These are phyloP conservation scores for Serpula lacrymans DNA, from an alignment of 768 basidiomycete species.

Conservation along the genomic window DNA sequence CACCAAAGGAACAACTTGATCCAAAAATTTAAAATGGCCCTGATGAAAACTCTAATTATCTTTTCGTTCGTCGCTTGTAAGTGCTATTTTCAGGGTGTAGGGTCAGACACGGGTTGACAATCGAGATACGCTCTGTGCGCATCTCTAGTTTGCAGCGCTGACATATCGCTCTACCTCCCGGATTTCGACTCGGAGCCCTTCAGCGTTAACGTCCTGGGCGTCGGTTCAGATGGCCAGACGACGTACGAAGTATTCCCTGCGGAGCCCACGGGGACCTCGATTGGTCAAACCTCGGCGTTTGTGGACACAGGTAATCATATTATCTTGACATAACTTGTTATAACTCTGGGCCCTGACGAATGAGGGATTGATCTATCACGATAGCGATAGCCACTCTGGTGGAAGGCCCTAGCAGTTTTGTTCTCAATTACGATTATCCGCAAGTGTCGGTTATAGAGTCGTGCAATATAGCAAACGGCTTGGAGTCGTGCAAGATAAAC, in stretches of 20 bases:
- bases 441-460: conserved; percentile 6
- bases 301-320: conserved; percentile 35
- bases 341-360: too few species aligned
- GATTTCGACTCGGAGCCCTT: conserved; percentile 43
- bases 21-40: too few species aligned
- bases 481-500: conserved; percentile 4
- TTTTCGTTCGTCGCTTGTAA: too few species aligned
- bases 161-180: conserved; percentile 40
- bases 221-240: conserved; percentile 38
- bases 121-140: too few species aligned
- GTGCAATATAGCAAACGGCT: conserved; percentile 7
- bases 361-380: too few species aligned
- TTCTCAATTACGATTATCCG: conserved; percentile 9
- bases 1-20: too few species aligned
- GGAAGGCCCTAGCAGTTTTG: conserved; percentile 2
- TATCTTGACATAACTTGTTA: too few species aligned
- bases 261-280: conserved; percentile 27
- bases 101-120: too few species aligned
- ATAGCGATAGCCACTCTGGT: conserved; percentile 8
- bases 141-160: conserved; percentile 13
- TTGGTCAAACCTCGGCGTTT: conserved; percentile 25
- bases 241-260: conserved; percentile 40
- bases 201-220: conserved; percentile 39
- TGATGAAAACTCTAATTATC: too few species aligned
- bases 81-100: too few species aligned